Evolutionary conservation across 2,329 filamentous ascomycete species (phyloP), one percentile per base, ranked within the genome.

Genomic region (Pestalotiopsis fici): DNA sequence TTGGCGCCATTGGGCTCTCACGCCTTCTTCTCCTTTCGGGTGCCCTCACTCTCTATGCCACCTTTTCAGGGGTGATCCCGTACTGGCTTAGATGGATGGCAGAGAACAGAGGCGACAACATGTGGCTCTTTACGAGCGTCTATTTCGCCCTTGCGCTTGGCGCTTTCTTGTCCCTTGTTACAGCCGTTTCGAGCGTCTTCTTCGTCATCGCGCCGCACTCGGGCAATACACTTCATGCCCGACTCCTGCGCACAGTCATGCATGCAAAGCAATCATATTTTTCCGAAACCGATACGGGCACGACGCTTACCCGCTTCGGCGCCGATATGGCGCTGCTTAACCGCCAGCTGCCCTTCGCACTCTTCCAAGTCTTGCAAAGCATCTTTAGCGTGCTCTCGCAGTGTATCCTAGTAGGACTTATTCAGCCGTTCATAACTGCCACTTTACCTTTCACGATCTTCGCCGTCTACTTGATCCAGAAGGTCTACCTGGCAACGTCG

Each of bases 401-500:
- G 67, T 77, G 82, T 37, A 75, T 79, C 0, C 73, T 87, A 0
- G 81, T 88, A 5, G 78, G 80, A 3, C 74, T 79, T 0, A 80
- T 82, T 2, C 83, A 86, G 2, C 81, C 79, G 39, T 83, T 83
- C 65, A 78, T 86, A 0, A 79, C 80, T 0, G 74, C 83, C 1
- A 80, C 79, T 0, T 78, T 88, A n/a, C 86, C 87, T 0, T 66
- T 83, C 3, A 79, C 83, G 3, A 66, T 81, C 5, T 68, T 74
- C 2, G 69, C 81, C 0, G 73, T 86, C 1, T 87, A 84, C 65
- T 54, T 78, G 0, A 77, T 87, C 2, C 85, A 87, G 67, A 85
- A 81, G 59, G 74, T 84, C 28, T 88, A 88, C 68, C 78, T 90
- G 0, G 80, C 83, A 5, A 88, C 87, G 0, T 88, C 87, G 0